Evolutionary conservation across 2,329 filamentous ascomycete genomes (phyloP).

Genomic region (Aspergillus quadricinctus): DNA sequence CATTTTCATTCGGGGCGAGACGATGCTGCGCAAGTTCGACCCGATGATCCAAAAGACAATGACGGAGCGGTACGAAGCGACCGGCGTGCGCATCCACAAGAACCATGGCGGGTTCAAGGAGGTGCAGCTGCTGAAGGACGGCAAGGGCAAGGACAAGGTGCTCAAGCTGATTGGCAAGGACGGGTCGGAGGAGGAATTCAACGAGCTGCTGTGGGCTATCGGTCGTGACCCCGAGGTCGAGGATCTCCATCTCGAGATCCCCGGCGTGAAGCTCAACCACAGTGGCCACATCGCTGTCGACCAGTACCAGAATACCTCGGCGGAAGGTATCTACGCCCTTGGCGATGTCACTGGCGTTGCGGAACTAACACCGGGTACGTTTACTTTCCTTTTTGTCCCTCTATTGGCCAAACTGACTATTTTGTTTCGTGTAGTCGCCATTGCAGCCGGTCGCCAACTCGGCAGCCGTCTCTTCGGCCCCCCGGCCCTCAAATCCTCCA

Average conservation of each 20-base stretch:
- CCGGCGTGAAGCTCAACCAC: constrained; percentile 39
- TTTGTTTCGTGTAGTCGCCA: constrained; percentile 38
- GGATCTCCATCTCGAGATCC: constrained; percentile 38
- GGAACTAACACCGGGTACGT: constrained; percentile 47
- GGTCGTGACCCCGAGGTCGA: constrained; percentile 45
- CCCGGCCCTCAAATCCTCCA: constrained; percentile 39
- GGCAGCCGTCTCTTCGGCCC: constrained; percentile 49
- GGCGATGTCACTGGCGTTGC: constrained; percentile 50
- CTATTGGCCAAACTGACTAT: neutral
- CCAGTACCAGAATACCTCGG: constrained; percentile 48
- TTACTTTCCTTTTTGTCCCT: neutral
- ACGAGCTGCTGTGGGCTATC: constrained; percentile 50
- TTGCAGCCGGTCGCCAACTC: constrained; percentile 49
- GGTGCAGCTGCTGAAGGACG: constrained; percentile 42
- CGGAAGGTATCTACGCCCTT: constrained; percentile 46
- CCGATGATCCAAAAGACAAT: constrained; percentile 51
- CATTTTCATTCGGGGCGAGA: constrained; percentile 48
- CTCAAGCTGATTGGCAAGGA: constrained; percentile 43
- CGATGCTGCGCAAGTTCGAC: constrained; percentile 49
- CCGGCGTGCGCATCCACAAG: constrained; percentile 46
- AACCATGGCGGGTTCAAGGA: constrained; percentile 46
- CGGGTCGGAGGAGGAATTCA: constrained; percentile 42
- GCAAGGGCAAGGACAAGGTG: constrained; percentile 45
- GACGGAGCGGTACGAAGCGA: constrained; percentile 48
- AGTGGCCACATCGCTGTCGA: constrained; percentile 45